These are phyloP conservation scores for Ceratobasidium sp. DNA, from an alignment of 1,284 basidiomycete genomes.

Conservation along the genomic window DNA sequence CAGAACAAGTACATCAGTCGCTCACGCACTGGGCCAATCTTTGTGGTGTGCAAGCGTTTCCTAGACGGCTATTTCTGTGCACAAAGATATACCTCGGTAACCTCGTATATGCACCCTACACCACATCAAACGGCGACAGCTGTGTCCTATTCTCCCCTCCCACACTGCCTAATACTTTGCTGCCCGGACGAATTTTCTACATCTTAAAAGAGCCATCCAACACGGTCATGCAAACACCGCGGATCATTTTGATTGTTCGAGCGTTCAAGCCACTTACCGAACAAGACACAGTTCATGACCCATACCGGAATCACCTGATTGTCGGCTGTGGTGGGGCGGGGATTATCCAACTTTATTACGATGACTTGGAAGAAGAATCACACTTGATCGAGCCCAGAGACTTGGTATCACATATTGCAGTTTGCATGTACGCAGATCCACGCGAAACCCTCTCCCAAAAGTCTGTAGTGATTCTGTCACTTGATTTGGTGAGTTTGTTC, in stretches of 20 bases:
- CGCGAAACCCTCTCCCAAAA: neutral
- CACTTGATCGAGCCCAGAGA: neutral
- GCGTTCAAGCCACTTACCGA: neutral
- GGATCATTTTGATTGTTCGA: neutral
- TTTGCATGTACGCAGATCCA: neutral
- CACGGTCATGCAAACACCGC: neutral
- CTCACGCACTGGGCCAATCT: neutral
- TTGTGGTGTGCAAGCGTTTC: neutral
- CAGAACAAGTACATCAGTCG: neutral
- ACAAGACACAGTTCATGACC: neutral
- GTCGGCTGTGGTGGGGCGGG: neutral
- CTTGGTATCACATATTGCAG: neutral
- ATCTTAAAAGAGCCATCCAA: neutral
- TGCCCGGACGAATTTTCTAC: neutral
- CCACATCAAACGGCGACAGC: neutral
- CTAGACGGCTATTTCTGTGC: conserved; percentile 3
- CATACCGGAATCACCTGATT: conserved; percentile 8
- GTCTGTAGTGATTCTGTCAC: neutral
- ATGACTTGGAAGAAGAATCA: neutral
- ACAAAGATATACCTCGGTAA: neutral
- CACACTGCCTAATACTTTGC: neutral
- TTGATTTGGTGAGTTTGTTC: neutral
- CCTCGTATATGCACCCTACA: neutral
- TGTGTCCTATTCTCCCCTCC: neutral
- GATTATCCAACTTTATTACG: neutral